These are phyloP conservation scores for Lentinula sp. DNA, from an alignment of 768 basidiomycete species.

Conservation along the genomic window DNA sequence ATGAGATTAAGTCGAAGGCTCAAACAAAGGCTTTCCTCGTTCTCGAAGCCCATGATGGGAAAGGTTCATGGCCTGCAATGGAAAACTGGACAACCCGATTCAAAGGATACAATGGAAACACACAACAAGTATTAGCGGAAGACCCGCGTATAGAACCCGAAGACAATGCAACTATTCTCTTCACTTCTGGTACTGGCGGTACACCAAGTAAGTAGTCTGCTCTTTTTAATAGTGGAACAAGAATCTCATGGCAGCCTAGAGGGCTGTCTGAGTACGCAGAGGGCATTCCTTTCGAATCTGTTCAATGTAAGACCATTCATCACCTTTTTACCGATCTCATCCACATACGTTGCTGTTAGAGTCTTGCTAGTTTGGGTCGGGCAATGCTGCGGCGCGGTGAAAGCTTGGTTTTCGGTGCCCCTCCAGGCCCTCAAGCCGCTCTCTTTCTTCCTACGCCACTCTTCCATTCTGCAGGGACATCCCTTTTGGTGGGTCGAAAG, in stretches of 20 bases:
- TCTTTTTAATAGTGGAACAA: constrained; percentile 17
- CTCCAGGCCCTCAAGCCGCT: constrained; percentile 38
- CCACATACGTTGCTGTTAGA: constrained; percentile 21
- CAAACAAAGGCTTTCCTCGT: constrained; percentile 31
- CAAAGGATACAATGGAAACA: constrained; percentile 23
- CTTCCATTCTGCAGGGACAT: constrained; percentile 58
- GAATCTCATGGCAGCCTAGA: constrained; percentile 31
- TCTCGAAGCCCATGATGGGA: constrained; percentile 24
- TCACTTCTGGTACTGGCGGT: constrained; percentile 48
- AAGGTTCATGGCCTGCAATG: constrained; percentile 36
- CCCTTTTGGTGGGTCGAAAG: constrained; percentile 34
- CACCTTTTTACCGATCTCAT: neutral
- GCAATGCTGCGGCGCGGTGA: constrained; percentile 43
- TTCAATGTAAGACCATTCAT: constrained; percentile 35
- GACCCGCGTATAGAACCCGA: constrained; percentile 40
- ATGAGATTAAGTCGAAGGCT: constrained; percentile 19
- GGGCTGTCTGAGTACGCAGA: constrained; percentile 60
- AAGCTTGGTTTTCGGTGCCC: constrained; percentile 23
- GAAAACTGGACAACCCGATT: constrained; percentile 30
- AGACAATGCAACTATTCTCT: constrained; percentile 56
- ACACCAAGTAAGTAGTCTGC: neutral
- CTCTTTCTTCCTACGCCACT: constrained; percentile 55
- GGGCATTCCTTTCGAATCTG: constrained; percentile 54
- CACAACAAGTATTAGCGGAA: constrained; percentile 6
- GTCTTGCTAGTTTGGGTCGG: constrained; percentile 36